A percentile compares a stretch with the other conserved stretches of the same genome.
These are phyloP conservation scores for Pythium oligandrum DNA, from an alignment of 352 stramenopile genomes.

Conservation along the genomic window DNA sequence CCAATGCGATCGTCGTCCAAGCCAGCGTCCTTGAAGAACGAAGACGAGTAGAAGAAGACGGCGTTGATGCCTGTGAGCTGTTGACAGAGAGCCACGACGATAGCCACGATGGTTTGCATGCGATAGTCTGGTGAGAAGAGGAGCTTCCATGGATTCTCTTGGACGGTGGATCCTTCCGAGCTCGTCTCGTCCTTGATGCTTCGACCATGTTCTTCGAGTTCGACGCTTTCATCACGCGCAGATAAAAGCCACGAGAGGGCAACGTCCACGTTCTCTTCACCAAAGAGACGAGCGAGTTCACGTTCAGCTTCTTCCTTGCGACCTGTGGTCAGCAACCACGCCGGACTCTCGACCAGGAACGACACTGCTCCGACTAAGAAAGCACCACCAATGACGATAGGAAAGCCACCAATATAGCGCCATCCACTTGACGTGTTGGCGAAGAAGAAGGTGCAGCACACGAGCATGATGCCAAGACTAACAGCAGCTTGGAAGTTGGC, in stretches of 20 bases:
- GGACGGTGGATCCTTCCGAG: background rate
- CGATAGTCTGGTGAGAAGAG: too few relatives aligned
- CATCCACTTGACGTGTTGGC: conserved; percentile 38
- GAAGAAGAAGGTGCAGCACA: conserved; percentile 47
- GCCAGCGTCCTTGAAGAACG: too few relatives aligned
- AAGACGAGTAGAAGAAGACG: too few relatives aligned
- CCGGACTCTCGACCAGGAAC: conserved; percentile 23
- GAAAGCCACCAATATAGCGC: conserved; percentile 46
- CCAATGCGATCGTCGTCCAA: too few relatives aligned
- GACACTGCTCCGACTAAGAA: conserved; percentile 27
- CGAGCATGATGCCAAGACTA: conserved; percentile 35
- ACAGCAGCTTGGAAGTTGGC: conserved; percentile 41
- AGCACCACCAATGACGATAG: conserved; percentile 38
- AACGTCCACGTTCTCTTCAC: conserved; percentile 15
- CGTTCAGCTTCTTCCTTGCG: conserved; percentile 17
- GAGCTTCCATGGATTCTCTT: too few relatives aligned
- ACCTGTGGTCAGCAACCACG: conserved; percentile 30
- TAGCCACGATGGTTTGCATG: too few relatives aligned
- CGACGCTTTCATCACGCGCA: background rate
- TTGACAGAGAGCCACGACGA: too few relatives aligned
- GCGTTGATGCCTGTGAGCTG: too few relatives aligned
- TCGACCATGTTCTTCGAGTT: background rate
- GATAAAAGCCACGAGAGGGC: conserved; percentile 16
- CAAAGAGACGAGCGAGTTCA: conserved; percentile 22
- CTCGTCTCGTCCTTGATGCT: too few relatives aligned